Evolutionary conservation across 192 early-diverging fungal species (phyloP).

Genomic region (Coemansia sp.): DNA sequence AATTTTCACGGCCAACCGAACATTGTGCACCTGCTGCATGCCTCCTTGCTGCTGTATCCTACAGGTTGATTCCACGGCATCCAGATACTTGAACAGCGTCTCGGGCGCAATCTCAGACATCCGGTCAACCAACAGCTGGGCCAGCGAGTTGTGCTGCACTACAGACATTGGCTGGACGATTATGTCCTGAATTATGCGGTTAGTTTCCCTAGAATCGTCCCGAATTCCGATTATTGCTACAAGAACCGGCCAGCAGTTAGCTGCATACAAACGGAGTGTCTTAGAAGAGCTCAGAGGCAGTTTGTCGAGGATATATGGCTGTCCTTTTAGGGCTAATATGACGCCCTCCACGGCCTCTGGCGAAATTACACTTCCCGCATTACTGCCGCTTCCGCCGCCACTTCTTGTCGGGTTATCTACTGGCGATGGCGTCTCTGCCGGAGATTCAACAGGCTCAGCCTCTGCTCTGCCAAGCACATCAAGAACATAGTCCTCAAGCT

Average conservation of each 20-base stretch:
- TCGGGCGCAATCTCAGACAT: slow-evolving; percentile 10
- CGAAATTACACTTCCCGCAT: slow-evolving; percentile 1
- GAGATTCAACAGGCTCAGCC: background rate
- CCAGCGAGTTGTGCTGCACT: slow-evolving; percentile 31
- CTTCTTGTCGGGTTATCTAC: background rate
- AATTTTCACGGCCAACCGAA: slow-evolving; percentile 30
- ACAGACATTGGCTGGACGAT: slow-evolving; percentile 36
- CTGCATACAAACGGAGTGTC: slow-evolving; percentile 22
- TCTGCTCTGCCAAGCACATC: slow-evolving; percentile 22
- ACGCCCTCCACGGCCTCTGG: slow-evolving; percentile 13
- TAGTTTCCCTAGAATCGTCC: background rate
- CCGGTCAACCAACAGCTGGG: slow-evolving; percentile 21
- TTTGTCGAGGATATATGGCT: slow-evolving; percentile 18
- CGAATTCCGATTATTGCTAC: slow-evolving; percentile 11
- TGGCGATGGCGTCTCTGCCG: slow-evolving; percentile 4
- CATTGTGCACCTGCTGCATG: slow-evolving; percentile 28
- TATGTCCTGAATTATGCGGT: slow-evolving; percentile 19
- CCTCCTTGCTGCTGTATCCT: slow-evolving; percentile 14
- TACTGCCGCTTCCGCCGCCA: background rate
- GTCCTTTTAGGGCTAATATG: slow-evolving; percentile 5
- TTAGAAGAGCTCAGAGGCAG: slow-evolving; percentile 14
- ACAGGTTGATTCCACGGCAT: slow-evolving; percentile 48
- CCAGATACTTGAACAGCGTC: slow-evolving; percentile 37
- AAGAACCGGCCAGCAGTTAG: slow-evolving; percentile 27
- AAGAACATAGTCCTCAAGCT: slow-evolving; percentile 16